A percentile compares a stretch with the other conserved stretches of the same genome.
These are phyloP conservation scores for Helicostylum pulchrum DNA, from an alignment of 192 early-diverging fungal species.

Conservation along the genomic window DNA sequence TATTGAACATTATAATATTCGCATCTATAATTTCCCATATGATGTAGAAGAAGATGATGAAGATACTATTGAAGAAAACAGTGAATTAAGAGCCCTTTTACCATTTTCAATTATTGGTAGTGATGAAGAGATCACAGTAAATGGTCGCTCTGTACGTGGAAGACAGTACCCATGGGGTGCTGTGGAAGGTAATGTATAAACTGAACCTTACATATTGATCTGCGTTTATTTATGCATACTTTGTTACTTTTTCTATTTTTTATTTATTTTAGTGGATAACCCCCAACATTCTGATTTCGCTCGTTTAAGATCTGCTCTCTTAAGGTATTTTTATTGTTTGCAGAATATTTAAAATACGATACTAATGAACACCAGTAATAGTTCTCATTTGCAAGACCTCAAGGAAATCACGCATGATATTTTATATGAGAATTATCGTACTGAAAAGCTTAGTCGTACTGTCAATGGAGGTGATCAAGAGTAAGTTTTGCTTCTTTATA, in stretches of 20 bases:
- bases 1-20: slow-evolving; percentile 92
- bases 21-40: slow-evolving; percentile 97
- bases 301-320: slow-evolving; percentile 84
- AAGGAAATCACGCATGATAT: slow-evolving; percentile 96
- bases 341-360: neutral
- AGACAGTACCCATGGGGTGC: slow-evolving; percentile 94
- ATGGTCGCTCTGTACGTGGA: slow-evolving; percentile 88
- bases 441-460: slow-evolving; percentile 73
- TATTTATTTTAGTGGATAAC: slow-evolving; percentile 72
- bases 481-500: neutral
- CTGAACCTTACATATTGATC: neutral
- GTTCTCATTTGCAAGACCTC: slow-evolving; percentile 96
- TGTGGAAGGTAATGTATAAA: slow-evolving; percentile 61
- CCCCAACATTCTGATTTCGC: slow-evolving; percentile 97
- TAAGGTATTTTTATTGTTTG: slow-evolving; percentile 49
- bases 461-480: slow-evolving; percentile 49
- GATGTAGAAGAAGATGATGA: slow-evolving; percentile 96
- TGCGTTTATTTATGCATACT: neutral
- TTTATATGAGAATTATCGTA: slow-evolving; percentile 95
- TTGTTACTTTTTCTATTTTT: neutral
- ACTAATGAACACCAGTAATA: slow-evolving; percentile 24
- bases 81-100: slow-evolving; percentile 84
- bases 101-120: slow-evolving; percentile 97
- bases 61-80: slow-evolving; percentile 97
- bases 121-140: slow-evolving; percentile 83